A percentile compares a stretch with the other conserved stretches of the same genome.
Evolutionary conservation across 177 flowering plant genomes (phyloP).

Genomic region (Vitis hybrid): DNA sequence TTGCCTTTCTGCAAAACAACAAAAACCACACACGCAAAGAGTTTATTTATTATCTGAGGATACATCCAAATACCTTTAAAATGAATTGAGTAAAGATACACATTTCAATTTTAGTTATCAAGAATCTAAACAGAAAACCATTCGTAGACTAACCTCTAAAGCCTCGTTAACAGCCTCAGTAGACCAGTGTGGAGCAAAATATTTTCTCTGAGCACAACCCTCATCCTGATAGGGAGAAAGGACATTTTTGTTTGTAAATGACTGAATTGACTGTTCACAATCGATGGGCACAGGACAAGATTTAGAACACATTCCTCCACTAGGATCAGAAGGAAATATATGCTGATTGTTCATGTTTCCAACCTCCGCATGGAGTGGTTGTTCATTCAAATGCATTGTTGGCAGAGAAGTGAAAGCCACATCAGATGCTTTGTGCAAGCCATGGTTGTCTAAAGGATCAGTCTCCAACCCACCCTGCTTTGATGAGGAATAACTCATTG

Average conservation of each 20-base stretch:
- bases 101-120: no score
- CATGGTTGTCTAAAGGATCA: constrained; percentile 20
- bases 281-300: constrained; percentile 49
- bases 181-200: constrained; percentile 65
- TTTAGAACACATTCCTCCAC: constrained; percentile 20
- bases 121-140: neutral
- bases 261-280: constrained; percentile 19
- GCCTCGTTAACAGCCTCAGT: constrained; percentile 55
- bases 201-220: constrained; percentile 25
- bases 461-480: constrained; percentile 21
- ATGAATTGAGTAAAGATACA: neutral
- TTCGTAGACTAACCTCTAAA: constrained; percentile 56
- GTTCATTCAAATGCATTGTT: constrained; percentile 40
- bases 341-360: constrained; percentile 17
- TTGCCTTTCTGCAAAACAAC: constrained; percentile 64
- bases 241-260: constrained; percentile 9
- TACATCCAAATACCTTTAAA: neutral
- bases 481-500: constrained; percentile 18
- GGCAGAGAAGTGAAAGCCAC: constrained; percentile 52
- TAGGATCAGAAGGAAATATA: constrained; percentile 18
- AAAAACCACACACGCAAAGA: constrained; percentile 11
- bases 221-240: constrained; percentile 19
- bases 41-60: neutral
- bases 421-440: constrained; percentile 27
- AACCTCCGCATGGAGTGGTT: constrained; percentile 5